phyloP scores from a whole-genome alignment of 495 filamentous ascomycete species.

The Daldinia vernicosa region DNA sequence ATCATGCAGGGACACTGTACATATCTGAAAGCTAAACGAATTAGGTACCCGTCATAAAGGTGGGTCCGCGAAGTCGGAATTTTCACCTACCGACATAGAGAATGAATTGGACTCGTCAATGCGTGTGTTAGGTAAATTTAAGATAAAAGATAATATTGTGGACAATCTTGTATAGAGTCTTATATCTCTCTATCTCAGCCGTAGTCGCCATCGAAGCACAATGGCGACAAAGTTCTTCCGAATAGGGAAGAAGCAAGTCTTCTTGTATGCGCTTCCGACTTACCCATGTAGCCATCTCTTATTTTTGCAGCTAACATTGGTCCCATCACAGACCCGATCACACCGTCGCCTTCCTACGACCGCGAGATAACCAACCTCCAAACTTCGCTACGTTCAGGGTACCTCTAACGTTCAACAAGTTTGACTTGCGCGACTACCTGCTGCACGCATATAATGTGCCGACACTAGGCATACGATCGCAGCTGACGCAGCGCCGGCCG shows the following conservation, averaged over 20 bases:
- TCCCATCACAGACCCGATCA: conserved; percentile 72
- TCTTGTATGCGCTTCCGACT: conserved; percentile 63
- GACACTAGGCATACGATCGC: conserved; percentile 76
- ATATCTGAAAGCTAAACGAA: neutral
- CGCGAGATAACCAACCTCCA: conserved; percentile 71
- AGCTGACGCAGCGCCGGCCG: conserved; percentile 74
- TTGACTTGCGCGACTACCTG: conserved; percentile 91
- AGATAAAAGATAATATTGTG: conserved; percentile 16
- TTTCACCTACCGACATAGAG: conserved; percentile 29
- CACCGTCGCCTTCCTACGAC: conserved; percentile 75
- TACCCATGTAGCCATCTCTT: neutral
- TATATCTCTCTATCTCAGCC: neutral
- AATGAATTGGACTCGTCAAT: neutral
- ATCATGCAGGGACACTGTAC: neutral
- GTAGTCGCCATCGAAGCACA: conserved; percentile 25
- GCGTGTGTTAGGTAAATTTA: conserved; percentile 22
- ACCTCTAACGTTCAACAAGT: conserved; percentile 87
- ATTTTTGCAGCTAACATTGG: conserved; percentile 7
- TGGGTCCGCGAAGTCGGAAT: conserved; percentile 24
- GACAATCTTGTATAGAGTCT: neutral
- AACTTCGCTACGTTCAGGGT: conserved; percentile 85
- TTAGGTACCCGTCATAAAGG: neutral
- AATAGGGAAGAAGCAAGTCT: conserved; percentile 69
- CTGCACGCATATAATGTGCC: conserved; percentile 75
- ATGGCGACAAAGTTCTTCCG: conserved; percentile 41